Conservation (phyloP, 139 green algal species). For the Chlorella sp. region DNA sequence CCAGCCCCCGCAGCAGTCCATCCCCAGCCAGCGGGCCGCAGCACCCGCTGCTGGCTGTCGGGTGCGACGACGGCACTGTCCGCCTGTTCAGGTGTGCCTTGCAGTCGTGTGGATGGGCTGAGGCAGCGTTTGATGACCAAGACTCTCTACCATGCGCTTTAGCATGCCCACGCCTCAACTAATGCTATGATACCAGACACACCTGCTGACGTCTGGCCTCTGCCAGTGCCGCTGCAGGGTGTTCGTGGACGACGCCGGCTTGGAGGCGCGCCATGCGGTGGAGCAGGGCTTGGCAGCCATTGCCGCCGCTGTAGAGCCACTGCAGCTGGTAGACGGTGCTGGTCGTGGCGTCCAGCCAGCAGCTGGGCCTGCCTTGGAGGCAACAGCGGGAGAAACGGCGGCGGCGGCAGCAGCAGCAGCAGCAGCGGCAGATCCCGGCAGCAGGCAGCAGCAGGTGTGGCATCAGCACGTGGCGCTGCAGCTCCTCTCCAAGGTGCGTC, state of each 20-base stretch:
- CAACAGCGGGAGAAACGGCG: too few species aligned
- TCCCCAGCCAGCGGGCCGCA: neutral
- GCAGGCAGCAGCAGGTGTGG: neutral
- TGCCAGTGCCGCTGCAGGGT: neutral
- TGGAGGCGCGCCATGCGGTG: neutral
- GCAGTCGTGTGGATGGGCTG: too few species aligned
- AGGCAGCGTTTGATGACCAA: neutral
- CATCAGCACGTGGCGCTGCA: constrained; percentile 21
- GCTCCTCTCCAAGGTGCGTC: neutral
- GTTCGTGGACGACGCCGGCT: constrained; percentile 12
- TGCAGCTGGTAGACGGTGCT: neutral
- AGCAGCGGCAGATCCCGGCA: neutral
- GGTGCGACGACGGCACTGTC: constrained; percentile 24
- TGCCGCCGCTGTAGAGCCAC: neutral
- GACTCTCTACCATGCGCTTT: neutral
- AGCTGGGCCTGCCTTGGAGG: neutral
- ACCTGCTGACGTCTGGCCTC: neutral
- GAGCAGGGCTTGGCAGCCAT: constrained; percentile 13
- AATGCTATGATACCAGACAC: too few species aligned
- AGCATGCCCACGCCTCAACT: neutral
- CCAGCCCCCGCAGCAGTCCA: neutral
- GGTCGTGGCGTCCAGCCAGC: neutral
- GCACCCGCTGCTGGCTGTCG: constrained; percentile 2
- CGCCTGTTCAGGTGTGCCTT: constrained; percentile 18
- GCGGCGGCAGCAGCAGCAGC: neutral